Base-by-base conservation (phyloP, 164 flowering plant genomes). In the Dillenia turbinata region DNA sequence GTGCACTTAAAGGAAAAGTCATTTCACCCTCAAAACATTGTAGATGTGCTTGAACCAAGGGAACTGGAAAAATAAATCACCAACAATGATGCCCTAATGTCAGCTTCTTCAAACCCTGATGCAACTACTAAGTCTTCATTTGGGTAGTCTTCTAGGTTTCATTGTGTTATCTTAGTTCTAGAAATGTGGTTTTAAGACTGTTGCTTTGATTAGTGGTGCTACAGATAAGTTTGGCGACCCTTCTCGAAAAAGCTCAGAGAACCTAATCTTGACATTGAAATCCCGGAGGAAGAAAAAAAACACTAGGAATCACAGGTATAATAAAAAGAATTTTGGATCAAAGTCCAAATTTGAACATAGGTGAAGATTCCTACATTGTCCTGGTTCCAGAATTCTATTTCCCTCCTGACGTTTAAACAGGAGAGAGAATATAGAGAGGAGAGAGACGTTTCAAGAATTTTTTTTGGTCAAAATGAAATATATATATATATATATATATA, bases 191-290 rank as follows among this genome's bases (percentile, higher is more conserved):
- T 90, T 85, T 54, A 65, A 60, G 22, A 66, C 69, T 11, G 86
- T 90, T 15, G 90, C 90, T 11, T 62, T 90, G 40, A 75, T 90
- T 9, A 90, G 94, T 13, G 92, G 97, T 44, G 97, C 92, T 57
- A 90, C 97, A 10, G 94, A 74, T 26, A 70, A 92, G 33, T 71
- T 90, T 12, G 97, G 97, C 0, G 92, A 90, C 74, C 97, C 97
- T 0, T 90, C 97, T 50, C 90, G 97, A 16, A 88, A 88, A 71
- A 78, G 80, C 71, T 19, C 70, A 12, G 94, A 90, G 57, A 66
- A 61, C 97, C 92, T 17, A 87, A 86, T 52, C 74, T 90, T 9
- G 89, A 88, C 59, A 46, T 54, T 12, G 54, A 64, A 44, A 69
- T 86, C 0, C 57, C 88, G 9, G 78, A 81, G 49, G n/a, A n/a